Evolutionary conservation across 495 filamentous ascomycete genomes (phyloP).

Genomic region (Acidiella bohemica): DNA sequence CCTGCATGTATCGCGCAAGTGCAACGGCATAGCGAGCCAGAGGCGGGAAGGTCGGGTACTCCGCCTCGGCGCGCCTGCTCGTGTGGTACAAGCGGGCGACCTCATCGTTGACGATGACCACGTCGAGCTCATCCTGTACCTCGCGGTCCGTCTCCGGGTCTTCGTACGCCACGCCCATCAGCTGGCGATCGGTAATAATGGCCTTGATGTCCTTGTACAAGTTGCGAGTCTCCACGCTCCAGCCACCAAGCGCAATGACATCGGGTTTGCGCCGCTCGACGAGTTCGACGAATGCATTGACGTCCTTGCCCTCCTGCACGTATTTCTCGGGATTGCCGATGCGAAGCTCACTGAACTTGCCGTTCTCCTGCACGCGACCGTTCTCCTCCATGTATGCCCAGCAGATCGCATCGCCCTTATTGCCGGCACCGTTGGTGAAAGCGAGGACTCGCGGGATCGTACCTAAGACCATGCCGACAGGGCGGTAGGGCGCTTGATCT

Average conservation of each 20-base stretch:
- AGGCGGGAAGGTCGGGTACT: slow-evolving; percentile 64
- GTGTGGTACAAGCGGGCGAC: slow-evolving; percentile 87
- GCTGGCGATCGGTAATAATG: slow-evolving; percentile 57
- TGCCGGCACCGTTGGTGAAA: slow-evolving; percentile 68
- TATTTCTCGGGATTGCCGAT: slow-evolving; percentile 54
- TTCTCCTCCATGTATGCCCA: slow-evolving; percentile 93
- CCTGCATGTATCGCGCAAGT: slow-evolving; percentile 80
- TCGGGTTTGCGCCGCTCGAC: slow-evolving; percentile 68
- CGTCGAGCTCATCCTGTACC: slow-evolving; percentile 60
- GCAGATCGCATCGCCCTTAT: slow-evolving; percentile 64
- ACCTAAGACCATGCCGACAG: slow-evolving; percentile 81
- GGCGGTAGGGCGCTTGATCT: slow-evolving; percentile 91
- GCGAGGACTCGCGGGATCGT: slow-evolving; percentile 78
- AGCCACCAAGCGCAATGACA: slow-evolving; percentile 81
- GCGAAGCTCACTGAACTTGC: slow-evolving; percentile 66
- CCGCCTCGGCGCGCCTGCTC: slow-evolving; percentile 63
- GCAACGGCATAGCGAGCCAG: slow-evolving; percentile 79
- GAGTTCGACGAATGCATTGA: slow-evolving; percentile 57
- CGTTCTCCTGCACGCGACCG: slow-evolving; percentile 73
- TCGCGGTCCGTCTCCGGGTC: slow-evolving; percentile 54
- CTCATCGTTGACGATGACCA: slow-evolving; percentile 89
- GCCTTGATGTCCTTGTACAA: slow-evolving; percentile 66
- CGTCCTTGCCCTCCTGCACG: slow-evolving; percentile 46
- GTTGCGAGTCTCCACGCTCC: slow-evolving; percentile 71
- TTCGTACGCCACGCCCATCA: slow-evolving; percentile 55